These are phyloP conservation scores for Oryza meyeriana DNA, from an alignment of 176 grass and related monocot genomes.

Conservation along the genomic window DNA sequence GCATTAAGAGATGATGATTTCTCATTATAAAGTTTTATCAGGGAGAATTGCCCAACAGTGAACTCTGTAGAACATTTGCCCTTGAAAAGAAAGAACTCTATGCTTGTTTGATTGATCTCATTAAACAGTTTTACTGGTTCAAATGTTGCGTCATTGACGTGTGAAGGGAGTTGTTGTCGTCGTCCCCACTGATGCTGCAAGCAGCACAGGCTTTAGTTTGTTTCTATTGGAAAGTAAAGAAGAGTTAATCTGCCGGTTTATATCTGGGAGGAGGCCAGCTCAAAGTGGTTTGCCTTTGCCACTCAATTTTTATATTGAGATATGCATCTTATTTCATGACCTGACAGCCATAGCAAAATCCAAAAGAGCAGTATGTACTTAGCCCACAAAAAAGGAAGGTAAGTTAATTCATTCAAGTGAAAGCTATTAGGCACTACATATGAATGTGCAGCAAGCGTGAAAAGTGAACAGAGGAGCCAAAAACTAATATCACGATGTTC, in stretches of 20 bases:
- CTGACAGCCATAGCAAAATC: not conserved
- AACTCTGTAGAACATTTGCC: not conserved
- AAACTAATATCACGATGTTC: not conserved
- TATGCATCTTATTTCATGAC: not conserved
- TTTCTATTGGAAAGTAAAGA: not conserved
- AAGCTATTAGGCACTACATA: not conserved
- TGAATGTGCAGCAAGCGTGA: not conserved
- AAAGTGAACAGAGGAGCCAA: not conserved
- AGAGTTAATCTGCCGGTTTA: not conserved
- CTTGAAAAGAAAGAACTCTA: not conserved
- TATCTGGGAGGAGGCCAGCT: not conserved
- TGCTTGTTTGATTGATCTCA: not conserved
- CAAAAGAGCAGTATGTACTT: not conserved
- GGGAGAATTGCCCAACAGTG: not conserved
- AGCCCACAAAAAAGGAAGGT: not conserved
- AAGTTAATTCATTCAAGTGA: not conserved
- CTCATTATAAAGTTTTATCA: not conserved
- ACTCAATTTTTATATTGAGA: not conserved
- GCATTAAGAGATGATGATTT: not conserved
- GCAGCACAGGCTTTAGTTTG: not conserved
- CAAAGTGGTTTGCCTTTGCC: not conserved
- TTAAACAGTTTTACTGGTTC: not conserved
- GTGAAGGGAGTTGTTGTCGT: conserved; percentile 9
- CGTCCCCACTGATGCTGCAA: not conserved
- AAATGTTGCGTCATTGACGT: not conserved